Conservation (phyloP, 2,329 filamentous ascomycete species). For the Ophiostoma himal-ulmi region DNA sequence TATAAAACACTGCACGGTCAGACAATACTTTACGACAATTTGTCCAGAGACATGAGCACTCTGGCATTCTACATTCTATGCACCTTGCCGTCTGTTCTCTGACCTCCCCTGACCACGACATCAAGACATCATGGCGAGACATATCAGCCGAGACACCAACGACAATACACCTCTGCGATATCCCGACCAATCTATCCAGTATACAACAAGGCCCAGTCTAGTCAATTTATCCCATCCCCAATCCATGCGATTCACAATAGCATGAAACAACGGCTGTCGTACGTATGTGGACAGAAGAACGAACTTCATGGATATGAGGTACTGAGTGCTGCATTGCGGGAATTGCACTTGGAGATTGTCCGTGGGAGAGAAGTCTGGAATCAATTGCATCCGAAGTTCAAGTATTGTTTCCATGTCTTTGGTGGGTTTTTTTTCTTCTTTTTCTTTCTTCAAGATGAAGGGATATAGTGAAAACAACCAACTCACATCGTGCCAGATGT, state of each 20-base stretch:
- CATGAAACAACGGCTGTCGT: neutral
- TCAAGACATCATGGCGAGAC: neutral
- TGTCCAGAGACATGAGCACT: neutral
- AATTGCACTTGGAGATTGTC: neutral
- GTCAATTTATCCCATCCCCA: neutral
- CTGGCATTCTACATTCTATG: neutral
- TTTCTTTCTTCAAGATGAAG: neutral
- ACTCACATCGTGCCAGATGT: neutral
- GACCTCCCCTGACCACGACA: neutral
- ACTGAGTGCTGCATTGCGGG: neutral
- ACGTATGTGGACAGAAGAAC: neutral
- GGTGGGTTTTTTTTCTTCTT: neutral
- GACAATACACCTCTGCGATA: neutral
- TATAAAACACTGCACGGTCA: neutral
- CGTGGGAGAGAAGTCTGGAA: no score
- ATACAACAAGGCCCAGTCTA: neutral
- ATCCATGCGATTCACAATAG: neutral
- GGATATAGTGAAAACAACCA: neutral
- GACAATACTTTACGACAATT: neutral
- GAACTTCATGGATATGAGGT: neutral
- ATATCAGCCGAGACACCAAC: neutral
- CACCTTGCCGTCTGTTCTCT: neutral
- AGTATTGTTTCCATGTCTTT: no score
- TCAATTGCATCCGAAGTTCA: no score
- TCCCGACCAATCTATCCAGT: neutral